These are phyloP conservation scores for Exserohilum rostratum DNA, from an alignment of 2,329 filamentous ascomycete species.

Conservation along the genomic window DNA sequence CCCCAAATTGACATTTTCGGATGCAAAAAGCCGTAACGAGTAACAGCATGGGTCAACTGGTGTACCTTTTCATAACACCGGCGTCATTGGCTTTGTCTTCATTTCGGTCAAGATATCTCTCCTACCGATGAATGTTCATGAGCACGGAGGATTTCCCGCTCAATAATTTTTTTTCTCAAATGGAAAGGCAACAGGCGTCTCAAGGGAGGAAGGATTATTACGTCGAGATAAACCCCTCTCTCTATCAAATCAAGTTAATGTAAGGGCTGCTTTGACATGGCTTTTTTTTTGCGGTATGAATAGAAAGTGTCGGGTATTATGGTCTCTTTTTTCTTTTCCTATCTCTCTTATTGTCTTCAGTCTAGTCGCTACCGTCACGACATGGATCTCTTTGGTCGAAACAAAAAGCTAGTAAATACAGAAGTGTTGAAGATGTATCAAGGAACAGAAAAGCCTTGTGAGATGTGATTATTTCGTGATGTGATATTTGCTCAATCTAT, in stretches of 20 bases:
- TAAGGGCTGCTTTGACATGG: not conserved
- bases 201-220: too few species aligned
- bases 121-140: too few species aligned
- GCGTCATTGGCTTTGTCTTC: not conserved
- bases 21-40: not conserved
- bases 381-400: not conserved
- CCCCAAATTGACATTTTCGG: not conserved
- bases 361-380: not conserved
- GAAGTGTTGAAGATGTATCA: not conserved
- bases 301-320: not conserved
- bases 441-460: not conserved
- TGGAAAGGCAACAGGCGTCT: too few species aligned
- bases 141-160: too few species aligned
- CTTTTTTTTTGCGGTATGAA: not conserved
- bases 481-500: not conserved
- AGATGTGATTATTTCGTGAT: not conserved
- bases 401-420: not conserved
- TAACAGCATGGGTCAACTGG: too few species aligned
- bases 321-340: not conserved
- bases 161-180: too few species aligned
- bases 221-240: too few species aligned
- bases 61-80: too few species aligned
- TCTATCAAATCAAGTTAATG: too few species aligned
- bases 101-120: not conserved
- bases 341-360: not conserved